Base-by-base conservation (phyloP, 768 basidiomycete genomes). In the Trametopsis cervina region DNA sequence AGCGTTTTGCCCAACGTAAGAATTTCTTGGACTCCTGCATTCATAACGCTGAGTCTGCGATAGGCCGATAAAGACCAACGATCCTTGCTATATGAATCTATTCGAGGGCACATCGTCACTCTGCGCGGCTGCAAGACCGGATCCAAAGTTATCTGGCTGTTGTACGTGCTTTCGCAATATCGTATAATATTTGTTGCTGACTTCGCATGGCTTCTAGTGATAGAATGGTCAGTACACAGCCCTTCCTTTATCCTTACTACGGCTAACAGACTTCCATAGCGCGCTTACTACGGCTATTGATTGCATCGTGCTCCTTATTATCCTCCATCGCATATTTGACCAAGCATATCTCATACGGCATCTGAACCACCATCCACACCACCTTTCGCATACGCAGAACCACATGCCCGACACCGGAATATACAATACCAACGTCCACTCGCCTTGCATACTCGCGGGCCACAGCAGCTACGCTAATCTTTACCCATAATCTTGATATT, bases 111-210 rank as follows among this genome's bases (percentile, higher is more conserved):
- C 59, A 89, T 91, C 54, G 89, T 91, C 40, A 91, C 89, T 23
- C 72, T 92, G n/a, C 78, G 89, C 29, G 89, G 89, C 18, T 90
- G 88, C 62, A 91, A 91, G 72, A 89, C 89, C 1, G 89, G 89
- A 22, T 90, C 89, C 1, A 90, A 89, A 61, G 87, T 91, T 59
- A 91, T 91, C 60, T 92, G 89, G 89, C 73, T 92, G 42, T 92
- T 92, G 76, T 77, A 61, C 41, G 75, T 64, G 2, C 25, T 53
- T 15, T n/a, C n/a, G n/a, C n/a, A n/a, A n/a, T n/a, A n/a, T n/a
- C n/a, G n/a, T n/a, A n/a, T 60, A 45, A 70, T 70, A 13, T 22
- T 10, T 41, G 33, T 26, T 21, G 38, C 38, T 52, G 20, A 44
- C n/a, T n/a, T n/a, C n/a, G n/a, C n/a, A n/a, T n/a, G n/a, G 7